phyloP scores from a whole-genome alignment of 1,284 basidiomycete genomes.

The Mixia osmundae region DNA sequence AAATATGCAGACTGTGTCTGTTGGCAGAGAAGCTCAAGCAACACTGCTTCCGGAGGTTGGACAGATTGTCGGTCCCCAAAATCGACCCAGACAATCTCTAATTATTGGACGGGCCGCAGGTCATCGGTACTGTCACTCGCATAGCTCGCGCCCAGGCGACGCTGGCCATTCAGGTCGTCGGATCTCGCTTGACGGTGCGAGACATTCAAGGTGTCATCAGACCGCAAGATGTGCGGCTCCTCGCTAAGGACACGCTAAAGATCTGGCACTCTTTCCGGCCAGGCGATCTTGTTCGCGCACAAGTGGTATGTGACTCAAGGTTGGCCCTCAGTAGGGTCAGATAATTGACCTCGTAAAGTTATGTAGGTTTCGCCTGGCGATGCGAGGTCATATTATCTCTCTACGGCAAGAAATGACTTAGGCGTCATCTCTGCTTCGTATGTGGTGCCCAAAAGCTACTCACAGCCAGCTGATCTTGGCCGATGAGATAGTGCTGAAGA shows the following conservation, averaged over 20 bases:
- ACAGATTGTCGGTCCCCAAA: too few species aligned
- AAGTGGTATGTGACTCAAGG: conserved; percentile 42
- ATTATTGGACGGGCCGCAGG: not conserved
- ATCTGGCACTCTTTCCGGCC: conserved; percentile 86
- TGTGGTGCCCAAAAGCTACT: too few species aligned
- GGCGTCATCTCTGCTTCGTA: conserved; percentile 77
- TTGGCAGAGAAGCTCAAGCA: too few species aligned
- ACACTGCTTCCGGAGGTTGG: too few species aligned
- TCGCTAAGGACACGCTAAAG: conserved; percentile 78
- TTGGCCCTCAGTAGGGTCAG: not conserved
- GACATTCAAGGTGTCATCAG: conserved; percentile 85
- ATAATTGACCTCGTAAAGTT: conserved; percentile 5
- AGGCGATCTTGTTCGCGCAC: conserved; percentile 79
- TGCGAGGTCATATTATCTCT: conserved; percentile 76
- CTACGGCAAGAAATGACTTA: conserved; percentile 78
- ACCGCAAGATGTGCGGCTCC: conserved; percentile 69
- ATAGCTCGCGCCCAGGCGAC: conserved; percentile 29
- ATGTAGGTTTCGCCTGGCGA: conserved; percentile 72
- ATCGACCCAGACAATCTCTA: too few species aligned
- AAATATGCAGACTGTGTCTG: too few species aligned
- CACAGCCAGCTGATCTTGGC: too few species aligned
- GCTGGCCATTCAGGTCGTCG: conserved; percentile 68
- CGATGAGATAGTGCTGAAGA: conserved; percentile 49
- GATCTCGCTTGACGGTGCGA: conserved; percentile 60
- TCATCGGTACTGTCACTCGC: conserved; percentile 7